Conservation (phyloP, 2,329 filamentous ascomycete genomes). For the Aspergillus clavatus region DNA sequence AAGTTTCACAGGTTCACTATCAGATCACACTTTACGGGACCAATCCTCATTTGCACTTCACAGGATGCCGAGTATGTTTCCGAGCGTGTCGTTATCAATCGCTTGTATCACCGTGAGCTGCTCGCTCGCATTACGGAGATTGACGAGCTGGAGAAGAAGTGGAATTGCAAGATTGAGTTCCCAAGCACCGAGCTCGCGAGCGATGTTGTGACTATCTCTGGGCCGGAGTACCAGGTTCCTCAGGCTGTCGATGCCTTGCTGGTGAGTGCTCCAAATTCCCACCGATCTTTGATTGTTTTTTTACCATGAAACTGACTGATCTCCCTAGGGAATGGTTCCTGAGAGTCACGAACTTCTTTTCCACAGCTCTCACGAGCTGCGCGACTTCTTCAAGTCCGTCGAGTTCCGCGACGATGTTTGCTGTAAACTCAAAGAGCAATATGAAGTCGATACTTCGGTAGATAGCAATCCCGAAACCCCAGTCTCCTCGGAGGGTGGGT, state of each 20-base stretch:
- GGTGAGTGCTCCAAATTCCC: conserved; percentile 41
- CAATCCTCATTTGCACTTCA: neutral
- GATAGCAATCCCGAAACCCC: conserved; percentile 44
- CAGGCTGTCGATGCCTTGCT: conserved; percentile 94
- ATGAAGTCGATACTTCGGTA: conserved; percentile 81
- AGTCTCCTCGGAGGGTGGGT: conserved; percentile 29
- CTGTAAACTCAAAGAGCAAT: conserved; percentile 80
- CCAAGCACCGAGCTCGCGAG: conserved; percentile 96
- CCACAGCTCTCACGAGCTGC: conserved; percentile 67
- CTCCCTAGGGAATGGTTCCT: conserved; percentile 79
- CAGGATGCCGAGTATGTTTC: conserved; percentile 94
- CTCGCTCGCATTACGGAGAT: conserved; percentile 83
- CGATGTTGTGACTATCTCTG: conserved; percentile 91
- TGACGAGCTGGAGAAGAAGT: conserved; percentile 95
- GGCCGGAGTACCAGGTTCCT: conserved; percentile 96
- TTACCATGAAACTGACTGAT: neutral
- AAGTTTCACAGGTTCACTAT: conserved; percentile 37
- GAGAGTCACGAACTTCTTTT: conserved; percentile 91
- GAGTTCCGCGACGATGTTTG: conserved; percentile 77
- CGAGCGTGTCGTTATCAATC: conserved; percentile 88
- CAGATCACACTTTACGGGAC: neutral
- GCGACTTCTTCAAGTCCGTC: conserved; percentile 73
- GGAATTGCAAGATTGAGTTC: conserved; percentile 99
- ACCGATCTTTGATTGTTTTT: neutral
- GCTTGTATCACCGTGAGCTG: conserved; percentile 90